Base-by-base conservation (phyloP, 306 rosid species). In the Quillaja saponaria region DNA sequence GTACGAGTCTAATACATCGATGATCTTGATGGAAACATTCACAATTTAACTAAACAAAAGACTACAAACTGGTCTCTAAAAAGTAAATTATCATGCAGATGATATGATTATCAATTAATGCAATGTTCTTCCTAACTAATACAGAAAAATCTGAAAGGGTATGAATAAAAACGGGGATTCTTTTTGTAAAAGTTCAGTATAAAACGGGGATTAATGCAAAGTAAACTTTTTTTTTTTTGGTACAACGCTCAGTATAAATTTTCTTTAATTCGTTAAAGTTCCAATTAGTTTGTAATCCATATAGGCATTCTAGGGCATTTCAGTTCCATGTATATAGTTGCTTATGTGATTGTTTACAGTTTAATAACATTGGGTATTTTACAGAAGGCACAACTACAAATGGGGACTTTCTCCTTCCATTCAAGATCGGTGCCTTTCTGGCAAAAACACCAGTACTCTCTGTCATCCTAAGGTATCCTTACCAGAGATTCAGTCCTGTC, bases 381-480 rank as follows among this genome's bases (percentile, higher is more conserved):
- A 45, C 96, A 89, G 99, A 94, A 75, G 99, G 99, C 55, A 94
- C 97, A 68, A 94, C 99, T 58, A 94, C 99, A 71, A 94, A 94
- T 78, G 99, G 99, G 39, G 85, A 83, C 62, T 89, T 11, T 49
- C 97, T 94, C 66, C 95, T 94, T 56, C 99, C 99, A 68, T 94
- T 89, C 76, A 94, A 94, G 84, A 94, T 95, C 2, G 99, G 99
- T 53, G 97, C 96, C 56, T 94, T 94, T 75, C 58, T 89, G 77
- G 85, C 96, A 13, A 67, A 74, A 69, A 86, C 76, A 46, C 96
- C 97, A 0, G 90, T 94, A 34, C 90, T 81, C 78, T 97, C 99
- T 10, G 88, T 83, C 44, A 85, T 94, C 77, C 64, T 94, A 72
- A 76, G 83, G 76, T 94, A 94, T 78, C 95, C 77, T 51, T 87